Evolutionary conservation across 352 stramenopile genomes (phyloP), one percentile per base, ranked within the genome.

Genomic region (Phytophthora boehmeriae): DNA sequence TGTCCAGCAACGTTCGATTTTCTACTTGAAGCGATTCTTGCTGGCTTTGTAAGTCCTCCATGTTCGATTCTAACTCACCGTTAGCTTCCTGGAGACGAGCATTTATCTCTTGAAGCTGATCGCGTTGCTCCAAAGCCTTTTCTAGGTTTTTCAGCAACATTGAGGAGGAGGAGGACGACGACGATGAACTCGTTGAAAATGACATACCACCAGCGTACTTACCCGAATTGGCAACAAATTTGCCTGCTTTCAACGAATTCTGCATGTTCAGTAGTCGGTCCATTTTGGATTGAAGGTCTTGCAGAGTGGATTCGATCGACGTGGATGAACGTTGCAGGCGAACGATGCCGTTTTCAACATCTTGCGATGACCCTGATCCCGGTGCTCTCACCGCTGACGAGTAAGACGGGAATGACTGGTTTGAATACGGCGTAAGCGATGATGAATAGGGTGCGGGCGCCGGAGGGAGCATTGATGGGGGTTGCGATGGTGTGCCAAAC

Each of bases 221-320:
- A 32, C 64, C 57, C 0, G 71, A 70, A 6, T 67, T 73, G 16
- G 65, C 56, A 39, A 54, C 57, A 61, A 80, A 88, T 51, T 85
- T 84, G 17, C 51, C 54, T 10, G 66, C 65, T 54, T 84, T 90
- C 11, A 78, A 60, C 20, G 73, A 80, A 41, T 59, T 66, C 41
- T 90, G 81, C 32, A 71, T 63, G 48, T 88, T 89, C 34, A 93
- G 44, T 0, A 94, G 64, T 2, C 86, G 80, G 59, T 92, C 86
- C 66, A 94, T 79, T 64, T 94, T 94, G n/a, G 80, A 76, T 17
- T 94, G 80, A 1, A 94, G 39, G 30, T 92, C 86, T 17, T 89
- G 75, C 5, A 94, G 53, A 5, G 77, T 80, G 0, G 81, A 87
- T 53, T 94, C 86, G 32, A 94, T 88, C 27, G 86, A 83, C n/a